Percentiles rank a stretch among this genome's conserved stretches.
Evolutionary conservation across 257 asterid species (phyloP).

Genomic region (Handroanthus guayacan): DNA sequence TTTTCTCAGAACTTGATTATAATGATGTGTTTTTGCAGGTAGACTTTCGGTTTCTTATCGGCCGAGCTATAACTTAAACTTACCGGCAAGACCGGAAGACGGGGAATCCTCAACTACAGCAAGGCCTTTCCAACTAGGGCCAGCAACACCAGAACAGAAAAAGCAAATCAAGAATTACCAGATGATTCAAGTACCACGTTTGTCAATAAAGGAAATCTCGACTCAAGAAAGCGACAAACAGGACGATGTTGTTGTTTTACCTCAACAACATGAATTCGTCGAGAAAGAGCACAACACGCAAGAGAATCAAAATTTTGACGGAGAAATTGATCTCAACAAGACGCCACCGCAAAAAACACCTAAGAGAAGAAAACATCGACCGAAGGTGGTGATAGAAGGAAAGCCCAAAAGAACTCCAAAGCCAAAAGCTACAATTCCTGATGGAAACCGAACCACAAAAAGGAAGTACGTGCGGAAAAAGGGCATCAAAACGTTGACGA

Average conservation of each 20-base stretch:
- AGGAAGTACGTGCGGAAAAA: constrained; percentile 68
- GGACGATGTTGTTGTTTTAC: constrained; percentile 34
- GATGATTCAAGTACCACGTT: constrained; percentile 43
- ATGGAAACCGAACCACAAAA: constrained; percentile 54
- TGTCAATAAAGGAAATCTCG: constrained; percentile 38
- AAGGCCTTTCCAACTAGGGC: constrained; percentile 51
- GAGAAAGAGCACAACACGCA: constrained; percentile 39
- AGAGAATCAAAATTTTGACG: constrained; percentile 44
- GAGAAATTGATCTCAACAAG: constrained; percentile 69
- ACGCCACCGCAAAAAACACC: constrained; percentile 74
- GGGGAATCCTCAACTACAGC: constrained; percentile 48
- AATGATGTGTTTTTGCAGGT: constrained; percentile 51
- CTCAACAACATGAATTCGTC: constrained; percentile 39
- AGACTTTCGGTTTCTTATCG: constrained; percentile 43
- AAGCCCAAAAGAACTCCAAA: constrained; percentile 69
- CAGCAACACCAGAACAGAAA: constrained; percentile 65
- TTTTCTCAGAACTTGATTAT: constrained; percentile 10
- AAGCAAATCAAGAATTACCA: constrained; percentile 50
- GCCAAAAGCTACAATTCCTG: constrained; percentile 46
- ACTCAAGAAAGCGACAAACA: constrained; percentile 47
- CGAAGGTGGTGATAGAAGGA: constrained; percentile 85
- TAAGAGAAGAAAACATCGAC: constrained; percentile 83
- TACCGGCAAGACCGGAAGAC: constrained; percentile 51
- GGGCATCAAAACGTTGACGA: constrained; percentile 45
- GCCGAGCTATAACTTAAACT: constrained; percentile 42